Evolutionary conservation across 129 eudicot species (phyloP).

Genomic region (Logfia minima): DNA sequence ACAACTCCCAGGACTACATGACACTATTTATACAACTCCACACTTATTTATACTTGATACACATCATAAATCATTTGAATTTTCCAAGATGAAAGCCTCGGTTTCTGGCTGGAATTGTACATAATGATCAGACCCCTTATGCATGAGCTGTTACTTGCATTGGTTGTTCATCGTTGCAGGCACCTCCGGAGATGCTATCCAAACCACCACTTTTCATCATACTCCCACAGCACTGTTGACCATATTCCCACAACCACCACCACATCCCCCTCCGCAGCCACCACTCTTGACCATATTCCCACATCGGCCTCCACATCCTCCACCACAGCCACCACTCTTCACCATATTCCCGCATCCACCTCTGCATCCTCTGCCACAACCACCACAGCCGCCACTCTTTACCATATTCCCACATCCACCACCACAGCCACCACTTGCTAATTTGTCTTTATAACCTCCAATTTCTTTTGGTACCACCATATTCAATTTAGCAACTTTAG

Average conservation of each 20-base stretch:
- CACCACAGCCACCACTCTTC: slow-evolving; percentile 22
- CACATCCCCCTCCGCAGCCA: slow-evolving; percentile 30
- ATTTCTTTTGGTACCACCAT: background rate
- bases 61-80: slow-evolving; percentile 22
- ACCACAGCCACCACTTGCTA: slow-evolving; percentile 19
- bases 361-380: slow-evolving; percentile 14
- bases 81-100: background rate
- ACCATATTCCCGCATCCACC: slow-evolving; percentile 30
- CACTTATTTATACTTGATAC: slow-evolving; percentile 24
- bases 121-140: slow-evolving; percentile 17
- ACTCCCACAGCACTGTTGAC: slow-evolving; percentile 21
- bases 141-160: slow-evolving; percentile 33
- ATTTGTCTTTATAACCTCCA: slow-evolving; percentile 3
- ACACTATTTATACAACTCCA: slow-evolving; percentile 17
- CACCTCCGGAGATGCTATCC: slow-evolving; percentile 15
- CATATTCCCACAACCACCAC: slow-evolving; percentile 34
- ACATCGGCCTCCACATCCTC: slow-evolving; percentile 29
- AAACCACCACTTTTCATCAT: slow-evolving; percentile 18
- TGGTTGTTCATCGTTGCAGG: slow-evolving; percentile 30
- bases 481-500: slow-evolving; percentile 21
- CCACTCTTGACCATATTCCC: slow-evolving; percentile 21
- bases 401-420: slow-evolving; percentile 29
- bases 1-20: background rate
- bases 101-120: slow-evolving; percentile 9
- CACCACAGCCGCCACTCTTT: slow-evolving; percentile 20